Conservation (phyloP, 2,329 filamentous ascomycete genomes). For the Penicillium crustosum region DNA sequence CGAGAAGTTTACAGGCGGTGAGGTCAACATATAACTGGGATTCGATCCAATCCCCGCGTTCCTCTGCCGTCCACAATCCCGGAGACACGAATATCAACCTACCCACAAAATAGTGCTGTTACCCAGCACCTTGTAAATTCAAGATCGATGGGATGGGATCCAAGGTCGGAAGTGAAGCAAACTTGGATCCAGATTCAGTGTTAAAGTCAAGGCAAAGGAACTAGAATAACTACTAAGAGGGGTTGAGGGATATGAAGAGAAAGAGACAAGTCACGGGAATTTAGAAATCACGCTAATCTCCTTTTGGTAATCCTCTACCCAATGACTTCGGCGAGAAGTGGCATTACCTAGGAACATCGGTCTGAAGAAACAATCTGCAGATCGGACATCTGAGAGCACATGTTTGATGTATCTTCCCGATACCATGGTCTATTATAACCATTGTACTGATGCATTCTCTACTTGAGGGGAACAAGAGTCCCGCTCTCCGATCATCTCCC, state of each 20-base stretch:
- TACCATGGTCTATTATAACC: not conserved
- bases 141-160: not conserved
- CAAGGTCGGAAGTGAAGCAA: not conserved
- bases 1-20: not conserved
- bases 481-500: not conserved
- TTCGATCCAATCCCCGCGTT: constrained; percentile 6
- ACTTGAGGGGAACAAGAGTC: not conserved
- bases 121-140: constrained; percentile 12
- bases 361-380: not conserved
- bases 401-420: not conserved
- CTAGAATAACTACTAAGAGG: constrained; percentile 19
- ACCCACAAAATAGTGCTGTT: constrained; percentile 25
- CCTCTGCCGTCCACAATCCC: constrained; percentile 22
- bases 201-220: constrained; percentile 8
- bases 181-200: constrained; percentile 3
- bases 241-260: constrained; percentile 27
- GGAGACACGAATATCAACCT: constrained; percentile 21
- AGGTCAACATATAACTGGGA: constrained; percentile 3
- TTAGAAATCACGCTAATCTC: constrained; percentile 22
- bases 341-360: not conserved
- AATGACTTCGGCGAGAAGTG: constrained; percentile 4
- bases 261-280: constrained; percentile 31
- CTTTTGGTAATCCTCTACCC: constrained; percentile 18
- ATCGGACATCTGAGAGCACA: not conserved
- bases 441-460: not conserved